Evolutionary conservation across 2,329 filamentous ascomycete genomes (phyloP), one percentile per base, ranked within the genome.

Genomic region (Cercospora sesami): DNA sequence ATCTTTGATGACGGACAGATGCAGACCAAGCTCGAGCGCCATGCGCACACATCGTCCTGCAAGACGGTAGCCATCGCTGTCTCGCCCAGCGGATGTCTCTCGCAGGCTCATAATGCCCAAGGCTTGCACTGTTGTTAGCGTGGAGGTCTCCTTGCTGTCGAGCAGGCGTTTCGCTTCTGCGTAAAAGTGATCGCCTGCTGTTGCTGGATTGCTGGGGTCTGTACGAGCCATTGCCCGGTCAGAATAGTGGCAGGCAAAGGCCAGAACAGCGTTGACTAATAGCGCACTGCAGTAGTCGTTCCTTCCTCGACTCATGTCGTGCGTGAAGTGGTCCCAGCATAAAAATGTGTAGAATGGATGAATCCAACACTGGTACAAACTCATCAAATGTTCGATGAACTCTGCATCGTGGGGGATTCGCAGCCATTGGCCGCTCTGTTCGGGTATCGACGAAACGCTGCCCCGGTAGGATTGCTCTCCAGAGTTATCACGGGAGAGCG

Each of bases 331-430:
- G 73, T 91, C 88, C 75, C 90, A 89, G 74, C 88, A 91, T 55
- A 93, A 84, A 2, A 90, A 87, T 3, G 89, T 87, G 78, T 91
- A 92, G 12, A 90, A 92, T 2, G 90, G 89, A 76, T 93, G 91
- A 71, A 90, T 87, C 86, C 90, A 92, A 42, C 71, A 74, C 45
- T 77, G 76, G 63, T 78, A 79, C 3, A 79, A 73, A 45, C 74
- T 75, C 18, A 80, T 69, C 10, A 80, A 69, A 60, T 79, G 77
- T 33, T 78, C 74, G 31, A 79, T 72, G 48, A 79, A 75, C 39
- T 79, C 76, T 4, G 74, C 71, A 60, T 79, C 77, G 31, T 78
- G 75, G 1, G 76, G 77, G 14, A 67, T 65, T 23, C 71, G 66
- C 60, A 79, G 78, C 78, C 77, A 79, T 7, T 68, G 53, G 10